Evolutionary conservation across 345 rosid genomes (phyloP).

Genomic region (Populus davidiana): DNA sequence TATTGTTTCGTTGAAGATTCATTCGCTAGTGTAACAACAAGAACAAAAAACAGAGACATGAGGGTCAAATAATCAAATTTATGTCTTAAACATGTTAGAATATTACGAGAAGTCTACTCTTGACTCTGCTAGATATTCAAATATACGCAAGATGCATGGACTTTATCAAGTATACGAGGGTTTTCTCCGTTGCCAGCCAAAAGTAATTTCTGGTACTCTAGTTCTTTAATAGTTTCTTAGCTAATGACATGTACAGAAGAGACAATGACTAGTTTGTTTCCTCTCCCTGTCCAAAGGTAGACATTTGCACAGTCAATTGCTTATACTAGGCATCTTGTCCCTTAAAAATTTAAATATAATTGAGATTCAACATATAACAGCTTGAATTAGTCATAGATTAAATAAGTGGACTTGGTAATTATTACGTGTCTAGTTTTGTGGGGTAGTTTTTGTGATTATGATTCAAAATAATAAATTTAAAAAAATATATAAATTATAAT

Average conservation of each 20-base stretch:
- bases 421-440: too few relatives aligned
- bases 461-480: too few relatives aligned
- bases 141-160: neutral
- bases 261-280: neutral
- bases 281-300: neutral
- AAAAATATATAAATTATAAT: too few relatives aligned
- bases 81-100: neutral
- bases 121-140: constrained; percentile 9
- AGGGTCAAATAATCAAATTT: neutral
- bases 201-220: neutral
- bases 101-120: neutral
- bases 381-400: neutral
- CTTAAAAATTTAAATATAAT: neutral
- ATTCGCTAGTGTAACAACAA: constrained; percentile 1
- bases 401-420: neutral
- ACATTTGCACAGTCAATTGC: neutral
- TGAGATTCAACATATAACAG: neutral
- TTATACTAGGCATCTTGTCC: neutral
- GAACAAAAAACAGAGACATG: constrained; percentile 4
- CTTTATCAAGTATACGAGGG: neutral
- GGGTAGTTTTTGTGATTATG: too few relatives aligned
- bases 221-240: neutral
- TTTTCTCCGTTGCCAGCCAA: neutral
- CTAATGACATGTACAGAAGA: neutral
- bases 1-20: constrained; percentile 17